These are phyloP conservation scores for Fusarium buharicum DNA, from an alignment of 2,329 filamentous ascomycete species.

Conservation along the genomic window DNA sequence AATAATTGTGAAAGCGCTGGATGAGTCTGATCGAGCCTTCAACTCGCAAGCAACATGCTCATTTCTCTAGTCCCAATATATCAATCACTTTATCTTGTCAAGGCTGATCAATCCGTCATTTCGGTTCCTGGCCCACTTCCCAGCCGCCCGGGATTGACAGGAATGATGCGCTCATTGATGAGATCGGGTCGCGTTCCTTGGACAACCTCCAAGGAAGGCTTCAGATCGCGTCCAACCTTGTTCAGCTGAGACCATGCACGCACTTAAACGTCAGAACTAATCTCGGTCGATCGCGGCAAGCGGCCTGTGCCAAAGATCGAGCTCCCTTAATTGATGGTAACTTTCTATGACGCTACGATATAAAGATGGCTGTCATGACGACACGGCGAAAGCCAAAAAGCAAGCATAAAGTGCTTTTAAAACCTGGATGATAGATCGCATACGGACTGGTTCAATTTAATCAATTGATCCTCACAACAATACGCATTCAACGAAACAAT, in stretches of 20 bases:
- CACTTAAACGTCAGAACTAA: conserved; percentile 26
- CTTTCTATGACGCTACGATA: conserved; percentile 39
- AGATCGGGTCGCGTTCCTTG: conserved; percentile 28
- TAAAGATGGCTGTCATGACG: conserved; percentile 31
- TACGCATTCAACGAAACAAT: background rate
- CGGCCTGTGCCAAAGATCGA: conserved; percentile 2
- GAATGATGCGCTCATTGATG: conserved; percentile 35
- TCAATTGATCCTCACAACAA: conserved; percentile 4
- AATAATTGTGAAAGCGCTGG: background rate
- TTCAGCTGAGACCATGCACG: conserved; percentile 23
- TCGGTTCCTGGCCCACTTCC: conserved; percentile 22
- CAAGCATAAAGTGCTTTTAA: conserved; percentile 18
- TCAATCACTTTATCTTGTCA: background rate
- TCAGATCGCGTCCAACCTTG: conserved; percentile 1
- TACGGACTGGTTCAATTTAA: too few species aligned
- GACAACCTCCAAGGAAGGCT: conserved; percentile 9
- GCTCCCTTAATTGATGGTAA: background rate
- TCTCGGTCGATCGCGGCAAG: conserved; percentile 14
- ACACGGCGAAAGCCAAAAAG: conserved; percentile 30
- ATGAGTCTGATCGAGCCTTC: background rate
- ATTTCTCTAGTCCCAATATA: background rate
- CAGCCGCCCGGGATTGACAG: conserved; percentile 13
- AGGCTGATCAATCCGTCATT: background rate
- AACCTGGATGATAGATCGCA: background rate
- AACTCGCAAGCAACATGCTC: background rate